phyloP scores from a whole-genome alignment of 2,329 filamentous ascomycete genomes.

The Dactylellina haptotyla region DNA sequence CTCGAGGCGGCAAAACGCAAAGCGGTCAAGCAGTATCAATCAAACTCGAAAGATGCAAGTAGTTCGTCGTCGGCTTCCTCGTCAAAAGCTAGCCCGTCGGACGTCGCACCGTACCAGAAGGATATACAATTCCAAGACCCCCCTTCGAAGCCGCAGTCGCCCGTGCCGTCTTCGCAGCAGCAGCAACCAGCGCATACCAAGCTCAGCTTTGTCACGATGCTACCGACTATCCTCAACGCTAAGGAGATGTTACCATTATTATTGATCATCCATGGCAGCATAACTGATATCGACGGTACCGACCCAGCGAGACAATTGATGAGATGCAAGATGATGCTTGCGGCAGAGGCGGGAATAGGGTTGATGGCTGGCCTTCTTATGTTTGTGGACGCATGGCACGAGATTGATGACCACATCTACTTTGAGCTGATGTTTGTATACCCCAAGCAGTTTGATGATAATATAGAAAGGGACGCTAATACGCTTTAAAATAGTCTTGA shows the following conservation, averaged over 20 bases:
- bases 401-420: conserved; percentile 58
- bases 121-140: conserved; percentile 41
- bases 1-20: conserved; percentile 53
- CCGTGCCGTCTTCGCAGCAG: not conserved
- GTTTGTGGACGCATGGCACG: conserved; percentile 58
- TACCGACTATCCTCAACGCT: conserved; percentile 57
- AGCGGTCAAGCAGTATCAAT: conserved; percentile 42
- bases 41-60: conserved; percentile 6
- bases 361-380: conserved; percentile 57
- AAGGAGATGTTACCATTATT: conserved; percentile 58
- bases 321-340: conserved; percentile 58
- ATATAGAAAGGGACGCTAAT: not conserved
- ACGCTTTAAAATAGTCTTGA: conserved; percentile 46
- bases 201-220: conserved; percentile 58
- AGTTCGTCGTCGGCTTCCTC: not conserved
- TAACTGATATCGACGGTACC: conserved; percentile 57
- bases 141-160: not conserved
- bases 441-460: not conserved
- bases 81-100: conserved; percentile 7
- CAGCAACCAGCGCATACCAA: conserved; percentile 32
- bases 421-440: conserved; percentile 57
- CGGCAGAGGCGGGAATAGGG: conserved; percentile 57
- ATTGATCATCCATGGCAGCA: conserved; percentile 58
- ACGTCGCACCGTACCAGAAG: conserved; percentile 20
- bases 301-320: conserved; percentile 58